These are phyloP conservation scores for Syzygium syzygioides DNA, from an alignment of 441 rosid genomes.

Conservation along the genomic window DNA sequence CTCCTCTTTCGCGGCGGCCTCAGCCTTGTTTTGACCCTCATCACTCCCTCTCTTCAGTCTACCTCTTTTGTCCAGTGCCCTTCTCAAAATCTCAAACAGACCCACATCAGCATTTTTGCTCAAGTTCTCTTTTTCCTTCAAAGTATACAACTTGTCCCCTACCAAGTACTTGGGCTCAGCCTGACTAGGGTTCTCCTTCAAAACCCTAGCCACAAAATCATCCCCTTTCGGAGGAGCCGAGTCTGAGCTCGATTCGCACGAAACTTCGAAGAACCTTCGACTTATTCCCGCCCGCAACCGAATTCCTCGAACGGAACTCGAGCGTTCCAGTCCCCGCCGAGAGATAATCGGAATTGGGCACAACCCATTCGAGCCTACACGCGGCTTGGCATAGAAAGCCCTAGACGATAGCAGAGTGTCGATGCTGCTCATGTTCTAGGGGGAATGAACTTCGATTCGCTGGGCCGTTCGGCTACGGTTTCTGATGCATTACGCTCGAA, in stretches of 20 bases:
- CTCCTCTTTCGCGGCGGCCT: constrained; percentile 1
- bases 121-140: constrained; percentile 51
- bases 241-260: constrained; percentile 38
- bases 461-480: background rate
- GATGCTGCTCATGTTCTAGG: constrained; percentile 35
- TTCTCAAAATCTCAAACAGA: constrained; percentile 32
- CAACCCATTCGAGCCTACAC: constrained; percentile 3
- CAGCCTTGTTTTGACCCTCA: constrained; percentile 18
- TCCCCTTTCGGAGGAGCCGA: constrained; percentile 24
- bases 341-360: background rate
- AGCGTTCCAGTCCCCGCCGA: constrained; percentile 8
- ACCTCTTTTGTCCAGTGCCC: constrained; percentile 36
- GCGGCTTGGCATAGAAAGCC: constrained; percentile 34
- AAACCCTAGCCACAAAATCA: constrained; percentile 72
- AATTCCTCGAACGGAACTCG: constrained; percentile 21
- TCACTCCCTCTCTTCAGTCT: constrained; percentile 20
- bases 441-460: background rate
- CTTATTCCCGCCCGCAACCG: constrained; percentile 31
- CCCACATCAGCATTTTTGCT: constrained; percentile 34
- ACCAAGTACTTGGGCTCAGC: constrained; percentile 63
- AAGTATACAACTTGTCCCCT: constrained; percentile 52
- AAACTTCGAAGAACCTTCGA: constrained; percentile 42
- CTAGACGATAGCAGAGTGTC: constrained; percentile 41
- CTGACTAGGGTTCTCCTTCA: constrained; percentile 91
- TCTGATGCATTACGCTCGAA: background rate